Conservation (phyloP, 768 basidiomycete genomes). For the Termitomyces sp. region DNA sequence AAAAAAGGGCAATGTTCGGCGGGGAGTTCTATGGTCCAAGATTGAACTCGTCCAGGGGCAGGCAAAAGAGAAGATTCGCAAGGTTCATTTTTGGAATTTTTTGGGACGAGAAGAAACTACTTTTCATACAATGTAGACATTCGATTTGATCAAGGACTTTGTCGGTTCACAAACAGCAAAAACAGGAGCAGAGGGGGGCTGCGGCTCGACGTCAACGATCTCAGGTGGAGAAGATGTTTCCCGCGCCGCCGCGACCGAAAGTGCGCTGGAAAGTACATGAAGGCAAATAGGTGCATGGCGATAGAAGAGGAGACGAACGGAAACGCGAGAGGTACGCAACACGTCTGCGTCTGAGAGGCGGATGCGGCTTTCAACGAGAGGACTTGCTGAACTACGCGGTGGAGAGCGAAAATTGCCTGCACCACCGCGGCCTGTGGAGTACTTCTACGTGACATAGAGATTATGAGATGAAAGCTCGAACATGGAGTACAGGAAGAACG, state of each 20-base stretch:
- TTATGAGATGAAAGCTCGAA: not conserved
- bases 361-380: slow-evolving; percentile 22
- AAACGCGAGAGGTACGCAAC: slow-evolving; percentile 26
- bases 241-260: slow-evolving; percentile 59
- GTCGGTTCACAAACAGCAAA: too few relatives aligned
- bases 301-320: slow-evolving; percentile 26
- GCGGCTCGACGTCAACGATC: slow-evolving; percentile 36
- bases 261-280: slow-evolving; percentile 35
- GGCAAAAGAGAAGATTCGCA: too few relatives aligned
- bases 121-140: too few relatives aligned
- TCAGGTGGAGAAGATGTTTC: slow-evolving; percentile 46
- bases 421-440: slow-evolving; percentile 76
- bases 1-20: too few relatives aligned
- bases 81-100: too few relatives aligned
- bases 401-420: slow-evolving; percentile 83
- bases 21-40: too few relatives aligned
- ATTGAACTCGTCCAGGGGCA: too few relatives aligned
- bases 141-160: too few relatives aligned
- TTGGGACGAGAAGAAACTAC: too few relatives aligned
- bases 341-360: slow-evolving; percentile 25
- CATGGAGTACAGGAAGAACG: slow-evolving; percentile 1
- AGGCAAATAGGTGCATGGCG: not conserved
- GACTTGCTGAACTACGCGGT: slow-evolving; percentile 41
- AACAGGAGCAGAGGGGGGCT: not conserved
- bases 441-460: slow-evolving; percentile 23